phyloP scores from a whole-genome alignment of 331 rosid genomes.

The Pyracantha coccinea region DNA sequence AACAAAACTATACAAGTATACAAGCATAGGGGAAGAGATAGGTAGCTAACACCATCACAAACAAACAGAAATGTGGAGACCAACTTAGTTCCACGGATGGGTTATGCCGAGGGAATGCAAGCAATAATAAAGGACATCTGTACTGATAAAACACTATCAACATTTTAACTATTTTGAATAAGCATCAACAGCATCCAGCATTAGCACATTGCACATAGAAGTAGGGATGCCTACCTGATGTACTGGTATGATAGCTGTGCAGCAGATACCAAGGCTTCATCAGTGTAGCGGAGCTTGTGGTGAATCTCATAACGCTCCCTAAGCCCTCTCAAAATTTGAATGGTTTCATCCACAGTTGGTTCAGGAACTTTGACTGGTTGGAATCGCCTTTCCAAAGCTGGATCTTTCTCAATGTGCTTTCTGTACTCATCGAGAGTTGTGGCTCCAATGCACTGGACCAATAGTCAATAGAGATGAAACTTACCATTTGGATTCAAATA shows the following conservation, averaged over 20 bases:
- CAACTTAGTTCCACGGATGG: not conserved
- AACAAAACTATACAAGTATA: not conserved
- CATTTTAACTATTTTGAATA: not conserved
- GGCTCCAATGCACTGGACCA: slow-evolving; percentile 85
- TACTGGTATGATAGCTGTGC: slow-evolving; percentile 77
- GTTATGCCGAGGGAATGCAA: not conserved
- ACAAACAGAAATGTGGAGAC: not conserved
- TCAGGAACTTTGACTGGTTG: slow-evolving; percentile 92
- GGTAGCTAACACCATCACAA: not conserved
- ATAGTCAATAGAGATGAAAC: slow-evolving; percentile 12
- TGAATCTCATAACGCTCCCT: slow-evolving; percentile 86
- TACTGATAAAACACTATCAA: not conserved
- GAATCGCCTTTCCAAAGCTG: slow-evolving; percentile 81
- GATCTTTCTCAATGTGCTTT: slow-evolving; percentile 87
- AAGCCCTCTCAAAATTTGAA: slow-evolving; percentile 69
- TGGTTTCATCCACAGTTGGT: slow-evolving; percentile 75
- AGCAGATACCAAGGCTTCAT: slow-evolving; percentile 73
- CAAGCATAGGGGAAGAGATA: not conserved
- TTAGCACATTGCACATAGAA: not conserved
- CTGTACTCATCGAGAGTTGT: slow-evolving; percentile 90
- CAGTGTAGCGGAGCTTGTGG: slow-evolving; percentile 87
- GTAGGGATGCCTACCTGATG: slow-evolving; percentile 43
- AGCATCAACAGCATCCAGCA: not conserved
- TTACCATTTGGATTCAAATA: not conserved
- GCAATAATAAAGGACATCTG: not conserved